These are phyloP conservation scores for Cryptosporidium sp. DNA, from an alignment of 169 alveolate species.

Conservation along the genomic window DNA sequence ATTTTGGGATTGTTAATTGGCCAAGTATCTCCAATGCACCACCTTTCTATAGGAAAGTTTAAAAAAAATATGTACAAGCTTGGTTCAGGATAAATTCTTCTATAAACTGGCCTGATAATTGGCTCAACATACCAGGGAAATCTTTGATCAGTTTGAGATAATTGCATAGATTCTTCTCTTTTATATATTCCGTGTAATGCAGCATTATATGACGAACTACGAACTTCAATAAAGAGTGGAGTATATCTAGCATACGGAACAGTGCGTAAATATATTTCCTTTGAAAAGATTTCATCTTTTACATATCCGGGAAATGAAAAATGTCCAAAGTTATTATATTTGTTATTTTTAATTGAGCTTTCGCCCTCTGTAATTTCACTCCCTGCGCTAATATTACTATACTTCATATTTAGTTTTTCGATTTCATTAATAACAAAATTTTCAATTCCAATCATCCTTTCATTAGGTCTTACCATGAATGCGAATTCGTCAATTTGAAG, in stretches of 20 bases:
- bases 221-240: constrained; percentile 60
- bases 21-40: constrained; percentile 75
- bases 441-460: constrained; percentile 71
- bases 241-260: constrained; percentile 53
- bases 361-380: constrained; percentile 42
- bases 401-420: constrained; percentile 26
- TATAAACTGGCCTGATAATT: constrained; percentile 61
- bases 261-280: constrained; percentile 39
- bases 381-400: constrained; percentile 59
- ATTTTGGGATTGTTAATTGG: constrained; percentile 61
- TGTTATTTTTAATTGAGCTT: constrained; percentile 43
- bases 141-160: constrained; percentile 23
- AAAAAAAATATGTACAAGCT: constrained; percentile 46
- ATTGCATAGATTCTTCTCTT: constrained; percentile 56
- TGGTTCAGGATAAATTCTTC: constrained; percentile 57
- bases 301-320: constrained; percentile 62
- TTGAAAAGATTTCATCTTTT: constrained; percentile 56
- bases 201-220: constrained; percentile 63
- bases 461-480: constrained; percentile 73
- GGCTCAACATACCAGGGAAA: constrained; percentile 73
- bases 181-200: constrained; percentile 71
- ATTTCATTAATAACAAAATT: constrained; percentile 45
- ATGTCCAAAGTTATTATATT: constrained; percentile 39
- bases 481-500: constrained; percentile 51
- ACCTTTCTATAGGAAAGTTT: constrained; percentile 47